Base-by-base conservation (phyloP, 495 filamentous ascomycete genomes). In the Daldinia concentrica region DNA sequence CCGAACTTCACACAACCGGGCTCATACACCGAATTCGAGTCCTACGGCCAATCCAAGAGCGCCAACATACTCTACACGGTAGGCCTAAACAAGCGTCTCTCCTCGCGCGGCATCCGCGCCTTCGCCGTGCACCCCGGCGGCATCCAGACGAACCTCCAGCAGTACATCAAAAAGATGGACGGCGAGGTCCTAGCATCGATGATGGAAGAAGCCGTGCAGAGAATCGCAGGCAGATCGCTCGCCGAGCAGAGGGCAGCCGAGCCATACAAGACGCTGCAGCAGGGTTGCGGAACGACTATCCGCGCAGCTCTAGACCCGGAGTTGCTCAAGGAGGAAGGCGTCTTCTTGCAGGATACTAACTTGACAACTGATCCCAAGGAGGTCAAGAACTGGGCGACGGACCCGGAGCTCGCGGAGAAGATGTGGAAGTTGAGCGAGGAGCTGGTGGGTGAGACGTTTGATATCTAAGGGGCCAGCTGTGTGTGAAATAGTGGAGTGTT, bases 61-160 rank as follows among this genome's bases (percentile, higher is more conserved):
- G 87, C 87, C 11, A 88, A 87, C 75, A 82, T 90, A 55, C 79
- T 90, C n/a, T 88, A 83, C 61, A 75, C 87, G 4, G 75, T 84
- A 1, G 84, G 80, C 26, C 80, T 91, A 1, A 79, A 83, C 43
- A 65, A 71, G 29, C 85, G 82, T 15, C 73, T 86, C 7, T 71
- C 64, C 4, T 15, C 62, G 6, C 67, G 72, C 15, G 79, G 79
- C 14, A 30, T 79, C 34, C 65, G 63, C 54, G 78, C 77, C 15
- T 80, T 77, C 59, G 77, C 79, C 24, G 63, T 84, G 29, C 80
- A 88, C 70, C 84, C 85, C 1, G 87, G 87, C 14, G 60, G 66
- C 70, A 76, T 82, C 64, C n/a, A 36, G 34, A 82, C 81, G 12
- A 76, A 78, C 55, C 73, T 83, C 17, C 68, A 66, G 26, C 51